A percentile compares a stretch with the other conserved stretches of the same genome.
phyloP scores from a whole-genome alignment of 2,329 filamentous ascomycete species.

The Phaeosphaeria sp. region DNA sequence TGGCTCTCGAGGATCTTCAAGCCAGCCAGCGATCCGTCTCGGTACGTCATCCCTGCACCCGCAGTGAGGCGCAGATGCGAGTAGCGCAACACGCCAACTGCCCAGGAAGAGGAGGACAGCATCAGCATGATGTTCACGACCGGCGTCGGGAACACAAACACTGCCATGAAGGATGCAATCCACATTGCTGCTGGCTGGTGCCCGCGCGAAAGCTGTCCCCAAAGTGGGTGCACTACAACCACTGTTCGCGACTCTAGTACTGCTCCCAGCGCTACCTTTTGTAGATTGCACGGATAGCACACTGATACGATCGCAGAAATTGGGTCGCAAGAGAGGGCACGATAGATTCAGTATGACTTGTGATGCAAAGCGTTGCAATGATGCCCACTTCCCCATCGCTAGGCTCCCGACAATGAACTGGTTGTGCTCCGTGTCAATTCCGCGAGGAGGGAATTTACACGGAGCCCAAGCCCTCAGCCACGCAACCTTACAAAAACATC shows the following conservation, averaged over 20 bases:
- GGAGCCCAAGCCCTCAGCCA: background rate
- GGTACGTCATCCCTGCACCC: background rate
- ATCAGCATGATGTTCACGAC: background rate
- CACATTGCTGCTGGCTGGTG: background rate
- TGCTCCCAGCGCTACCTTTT: too few species aligned
- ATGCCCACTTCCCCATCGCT: background rate
- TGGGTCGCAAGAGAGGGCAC: background rate
- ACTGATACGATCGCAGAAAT: background rate
- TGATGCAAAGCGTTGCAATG: background rate
- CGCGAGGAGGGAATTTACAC: too few species aligned
- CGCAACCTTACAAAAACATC: too few species aligned
- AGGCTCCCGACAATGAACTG: background rate
- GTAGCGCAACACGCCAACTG: background rate
- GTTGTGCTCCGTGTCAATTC: background rate
- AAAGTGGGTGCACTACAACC: background rate
- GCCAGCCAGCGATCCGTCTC: background rate
- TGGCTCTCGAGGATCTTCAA: background rate
- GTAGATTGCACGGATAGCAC: background rate
- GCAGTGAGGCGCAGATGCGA: background rate
- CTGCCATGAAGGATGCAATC: background rate
- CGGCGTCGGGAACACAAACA: background rate
- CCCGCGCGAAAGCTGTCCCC: background rate
- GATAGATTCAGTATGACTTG: background rate
- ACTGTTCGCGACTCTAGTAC: background rate
- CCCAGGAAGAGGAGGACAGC: background rate